These are phyloP conservation scores for Myxozyma neotropica DNA, from an alignment of 805 yeast genomes.

Conservation along the genomic window DNA sequence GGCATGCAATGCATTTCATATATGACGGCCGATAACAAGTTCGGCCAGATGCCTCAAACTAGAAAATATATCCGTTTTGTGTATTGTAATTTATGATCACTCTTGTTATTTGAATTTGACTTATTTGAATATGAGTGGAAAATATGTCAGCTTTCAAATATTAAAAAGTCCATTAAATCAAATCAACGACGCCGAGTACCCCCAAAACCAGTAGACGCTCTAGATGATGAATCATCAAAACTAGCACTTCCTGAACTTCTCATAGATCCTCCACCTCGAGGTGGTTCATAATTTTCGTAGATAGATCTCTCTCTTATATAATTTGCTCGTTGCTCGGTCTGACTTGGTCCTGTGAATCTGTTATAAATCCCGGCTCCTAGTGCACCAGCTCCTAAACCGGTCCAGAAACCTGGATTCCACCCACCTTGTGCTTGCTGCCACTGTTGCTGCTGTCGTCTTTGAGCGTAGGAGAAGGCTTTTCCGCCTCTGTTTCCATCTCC, in stretches of 20 bases:
- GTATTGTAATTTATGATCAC: not conserved
- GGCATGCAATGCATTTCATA: no score
- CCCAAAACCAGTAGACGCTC: constrained; percentile 25
- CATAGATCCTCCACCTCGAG: not conserved
- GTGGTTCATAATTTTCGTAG: constrained; percentile 9
- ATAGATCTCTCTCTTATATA: constrained; percentile 2
- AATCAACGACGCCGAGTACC: constrained; percentile 24
- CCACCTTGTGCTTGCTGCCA: constrained; percentile 16
- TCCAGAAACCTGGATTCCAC: constrained; percentile 33
- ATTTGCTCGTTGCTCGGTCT: constrained; percentile 14
- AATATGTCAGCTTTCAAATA: no score
- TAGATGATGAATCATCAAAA: not conserved
- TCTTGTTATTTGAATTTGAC: not conserved
- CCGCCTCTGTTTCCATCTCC: constrained; percentile 15
- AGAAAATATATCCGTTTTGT: no score
- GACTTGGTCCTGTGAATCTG: constrained; percentile 8
- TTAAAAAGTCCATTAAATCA: not conserved
- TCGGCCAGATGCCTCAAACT: no score
- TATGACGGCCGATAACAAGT: no score
- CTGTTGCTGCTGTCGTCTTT: constrained; percentile 8
- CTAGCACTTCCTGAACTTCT: not conserved
- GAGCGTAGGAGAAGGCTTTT: constrained; percentile 21
- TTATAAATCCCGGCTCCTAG: constrained; percentile 14
- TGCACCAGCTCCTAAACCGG: constrained; percentile 31
- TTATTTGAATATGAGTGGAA: not conserved